Conservation (phyloP, 2,329 filamentous ascomycete genomes). For the Trichophyton mentagrophytes region DNA sequence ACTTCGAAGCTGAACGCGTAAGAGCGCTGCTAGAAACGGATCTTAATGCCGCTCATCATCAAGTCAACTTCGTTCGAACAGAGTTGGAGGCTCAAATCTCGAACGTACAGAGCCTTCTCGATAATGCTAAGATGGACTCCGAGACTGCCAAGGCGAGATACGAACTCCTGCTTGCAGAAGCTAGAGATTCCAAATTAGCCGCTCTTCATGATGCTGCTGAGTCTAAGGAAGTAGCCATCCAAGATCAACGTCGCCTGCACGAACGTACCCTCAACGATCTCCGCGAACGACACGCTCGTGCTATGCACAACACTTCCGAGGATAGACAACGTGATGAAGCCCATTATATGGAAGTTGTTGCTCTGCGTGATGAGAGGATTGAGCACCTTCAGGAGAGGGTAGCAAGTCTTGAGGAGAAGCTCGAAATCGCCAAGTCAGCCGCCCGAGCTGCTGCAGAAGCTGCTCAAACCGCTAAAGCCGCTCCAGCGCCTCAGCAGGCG, state of each 20-base stretch:
- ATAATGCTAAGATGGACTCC: conserved; percentile 63
- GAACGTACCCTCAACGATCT: conserved; percentile 64
- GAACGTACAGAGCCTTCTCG: conserved; percentile 60
- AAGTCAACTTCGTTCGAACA: conserved; percentile 61
- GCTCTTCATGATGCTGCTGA: conserved; percentile 44
- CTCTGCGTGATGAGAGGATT: conserved; percentile 69
- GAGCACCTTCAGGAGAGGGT: conserved; percentile 79
- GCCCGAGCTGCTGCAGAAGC: conserved; percentile 71
- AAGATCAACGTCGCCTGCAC: conserved; percentile 51
- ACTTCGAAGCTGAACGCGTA: conserved; percentile 67
- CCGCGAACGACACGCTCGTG: conserved; percentile 60
- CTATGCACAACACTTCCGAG: conserved; percentile 60
- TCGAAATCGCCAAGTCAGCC: conserved; percentile 79
- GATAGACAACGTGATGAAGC: conserved; percentile 70
- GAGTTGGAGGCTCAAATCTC: conserved; percentile 68
- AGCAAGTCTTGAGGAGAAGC: conserved; percentile 71
- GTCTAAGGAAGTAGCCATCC: conserved; percentile 40
- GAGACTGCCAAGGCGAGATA: conserved; percentile 69
- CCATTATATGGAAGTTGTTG: conserved; percentile 67
- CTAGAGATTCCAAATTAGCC: conserved; percentile 53
- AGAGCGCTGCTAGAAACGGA: conserved; percentile 68
- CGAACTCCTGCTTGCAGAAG: conserved; percentile 75
- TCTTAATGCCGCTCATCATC: conserved; percentile 65
- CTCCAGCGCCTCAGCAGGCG: conserved; percentile 21
- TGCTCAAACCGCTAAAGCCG: conserved; percentile 42